phyloP scores from a whole-genome alignment of 2,329 filamentous ascomycete species.

The Microdochium trichocladiopsis region DNA sequence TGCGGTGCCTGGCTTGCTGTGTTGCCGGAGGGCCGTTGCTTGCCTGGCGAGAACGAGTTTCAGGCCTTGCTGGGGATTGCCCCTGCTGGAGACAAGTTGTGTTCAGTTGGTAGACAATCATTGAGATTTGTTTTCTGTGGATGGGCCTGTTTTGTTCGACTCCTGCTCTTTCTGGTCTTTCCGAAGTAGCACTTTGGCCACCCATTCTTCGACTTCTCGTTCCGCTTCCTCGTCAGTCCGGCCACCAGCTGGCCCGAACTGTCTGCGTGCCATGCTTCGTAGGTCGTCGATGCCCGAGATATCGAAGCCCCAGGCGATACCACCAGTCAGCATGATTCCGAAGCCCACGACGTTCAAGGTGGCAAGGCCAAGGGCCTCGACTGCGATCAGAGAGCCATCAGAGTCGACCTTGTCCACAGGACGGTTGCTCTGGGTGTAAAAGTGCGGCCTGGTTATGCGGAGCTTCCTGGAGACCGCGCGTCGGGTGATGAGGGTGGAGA shows the following conservation, averaged over 20 bases:
- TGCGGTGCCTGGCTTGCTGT: too few species aligned
- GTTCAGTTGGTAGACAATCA: background rate
- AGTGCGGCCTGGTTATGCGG: constrained; percentile 56
- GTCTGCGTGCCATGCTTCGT: constrained; percentile 39
- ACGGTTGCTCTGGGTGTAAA: constrained; percentile 58
- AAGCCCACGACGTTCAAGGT: constrained; percentile 79
- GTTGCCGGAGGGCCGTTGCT: too few species aligned
- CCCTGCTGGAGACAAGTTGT: too few species aligned
- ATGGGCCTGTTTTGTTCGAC: constrained; percentile 1
- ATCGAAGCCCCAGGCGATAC: constrained; percentile 69
- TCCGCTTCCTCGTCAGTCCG: constrained; percentile 44
- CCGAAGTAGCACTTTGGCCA: constrained; percentile 52
- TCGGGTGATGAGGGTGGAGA: constrained; percentile 65
- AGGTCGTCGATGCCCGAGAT: constrained; percentile 64
- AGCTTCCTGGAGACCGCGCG: constrained; percentile 62
- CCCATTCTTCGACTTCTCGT: constrained; percentile 54
- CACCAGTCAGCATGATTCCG: constrained; percentile 68
- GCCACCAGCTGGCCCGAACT: constrained; percentile 23
- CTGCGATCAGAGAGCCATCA: constrained; percentile 64
- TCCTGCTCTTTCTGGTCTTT: constrained; percentile 36
- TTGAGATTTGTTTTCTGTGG: background rate
- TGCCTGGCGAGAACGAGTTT: too few species aligned
- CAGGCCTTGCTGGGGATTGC: too few species aligned
- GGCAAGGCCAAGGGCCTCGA: constrained; percentile 77
- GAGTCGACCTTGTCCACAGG: constrained; percentile 34